Conservation (phyloP, 257 asterid species). For the Catharanthus roseus region DNA sequence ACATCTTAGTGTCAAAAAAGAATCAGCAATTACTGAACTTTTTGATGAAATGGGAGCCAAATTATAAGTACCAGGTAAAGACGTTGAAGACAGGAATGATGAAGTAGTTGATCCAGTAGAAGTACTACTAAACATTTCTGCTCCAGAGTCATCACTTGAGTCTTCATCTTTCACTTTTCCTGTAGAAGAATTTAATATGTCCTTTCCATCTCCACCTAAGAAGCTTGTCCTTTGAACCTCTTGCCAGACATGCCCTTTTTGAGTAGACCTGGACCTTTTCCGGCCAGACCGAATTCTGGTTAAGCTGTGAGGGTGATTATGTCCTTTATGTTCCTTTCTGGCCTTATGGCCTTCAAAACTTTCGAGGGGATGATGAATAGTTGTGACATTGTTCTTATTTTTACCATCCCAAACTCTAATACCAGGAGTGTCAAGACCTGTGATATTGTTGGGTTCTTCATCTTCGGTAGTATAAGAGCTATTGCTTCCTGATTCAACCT, state of each 20-base stretch:
- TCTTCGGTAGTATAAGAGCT: slow-evolving; percentile 64
- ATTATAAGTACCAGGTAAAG: slow-evolving; percentile 57
- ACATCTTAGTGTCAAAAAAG: slow-evolving; percentile 73
- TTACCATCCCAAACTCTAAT: slow-evolving; percentile 90
- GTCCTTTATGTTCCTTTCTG: slow-evolving; percentile 44
- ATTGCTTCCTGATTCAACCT: slow-evolving; percentile 60
- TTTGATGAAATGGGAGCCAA: slow-evolving; percentile 53
- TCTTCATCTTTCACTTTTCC: slow-evolving; percentile 44
- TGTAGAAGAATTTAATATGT: slow-evolving; percentile 44
- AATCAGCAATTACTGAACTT: slow-evolving; percentile 55
- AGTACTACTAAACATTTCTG: slow-evolving; percentile 54
- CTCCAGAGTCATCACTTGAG: slow-evolving; percentile 73
- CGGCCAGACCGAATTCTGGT: slow-evolving; percentile 47
- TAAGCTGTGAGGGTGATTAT: slow-evolving; percentile 39
- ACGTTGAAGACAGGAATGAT: slow-evolving; percentile 56
- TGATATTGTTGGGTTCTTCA: slow-evolving; percentile 55
- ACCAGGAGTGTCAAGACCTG: slow-evolving; percentile 88
- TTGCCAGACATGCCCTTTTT: slow-evolving; percentile 68
- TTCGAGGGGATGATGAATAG: slow-evolving; percentile 94
- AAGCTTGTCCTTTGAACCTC: slow-evolving; percentile 76
- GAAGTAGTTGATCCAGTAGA: slow-evolving; percentile 65
- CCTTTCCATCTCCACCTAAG: slow-evolving; percentile 70
- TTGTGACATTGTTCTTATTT: slow-evolving; percentile 64
- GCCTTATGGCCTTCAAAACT: slow-evolving; percentile 45
- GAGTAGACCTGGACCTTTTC: slow-evolving; percentile 54